Percentiles rank a stretch among this genome's conserved stretches.
These are phyloP conservation scores for Candida suzukii DNA, from an alignment of 805 yeast species.

Conservation along the genomic window DNA sequence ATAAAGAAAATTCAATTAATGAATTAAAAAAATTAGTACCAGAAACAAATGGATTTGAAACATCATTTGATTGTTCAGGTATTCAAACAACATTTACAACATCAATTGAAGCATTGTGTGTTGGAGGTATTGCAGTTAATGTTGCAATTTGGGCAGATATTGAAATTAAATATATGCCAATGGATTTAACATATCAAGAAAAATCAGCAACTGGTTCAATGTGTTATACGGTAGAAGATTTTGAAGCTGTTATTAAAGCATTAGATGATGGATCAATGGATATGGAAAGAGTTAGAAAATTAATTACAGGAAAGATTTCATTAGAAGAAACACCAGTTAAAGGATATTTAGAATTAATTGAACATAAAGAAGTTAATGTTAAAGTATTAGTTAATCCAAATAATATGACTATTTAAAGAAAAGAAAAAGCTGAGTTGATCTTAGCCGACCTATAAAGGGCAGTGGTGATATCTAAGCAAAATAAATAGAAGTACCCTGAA, in stretches of 20 bases:
- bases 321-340: constrained; percentile 45
- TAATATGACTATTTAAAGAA: background rate
- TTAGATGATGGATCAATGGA: constrained; percentile 39
- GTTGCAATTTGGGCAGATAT: constrained; percentile 59
- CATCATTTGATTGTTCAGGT: constrained; percentile 50
- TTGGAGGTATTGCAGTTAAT: constrained; percentile 54
- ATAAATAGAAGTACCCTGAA: too few species aligned
- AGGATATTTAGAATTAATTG: constrained; percentile 44
- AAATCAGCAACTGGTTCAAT: constrained; percentile 53
- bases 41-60: constrained; percentile 38
- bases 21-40: constrained; percentile 32
- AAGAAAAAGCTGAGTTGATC: too few species aligned
- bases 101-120: constrained; percentile 40
- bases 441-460: background rate
- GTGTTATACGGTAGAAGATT: constrained; percentile 52
- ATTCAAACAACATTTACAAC: constrained; percentile 45
- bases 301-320: constrained; percentile 48
- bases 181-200: constrained; percentile 49
- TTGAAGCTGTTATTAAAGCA: constrained; percentile 47
- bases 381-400: constrained; percentile 45
- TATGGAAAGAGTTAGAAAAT: constrained; percentile 32
- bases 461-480: too few species aligned
- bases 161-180: constrained; percentile 43
- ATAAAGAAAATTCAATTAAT: constrained; percentile 29
- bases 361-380: constrained; percentile 48